Percentiles rank a stretch among this genome's conserved stretches.
These are phyloP conservation scores for Aspergillus hortae DNA, from an alignment of 2,329 filamentous ascomycete genomes.

Conservation along the genomic window DNA sequence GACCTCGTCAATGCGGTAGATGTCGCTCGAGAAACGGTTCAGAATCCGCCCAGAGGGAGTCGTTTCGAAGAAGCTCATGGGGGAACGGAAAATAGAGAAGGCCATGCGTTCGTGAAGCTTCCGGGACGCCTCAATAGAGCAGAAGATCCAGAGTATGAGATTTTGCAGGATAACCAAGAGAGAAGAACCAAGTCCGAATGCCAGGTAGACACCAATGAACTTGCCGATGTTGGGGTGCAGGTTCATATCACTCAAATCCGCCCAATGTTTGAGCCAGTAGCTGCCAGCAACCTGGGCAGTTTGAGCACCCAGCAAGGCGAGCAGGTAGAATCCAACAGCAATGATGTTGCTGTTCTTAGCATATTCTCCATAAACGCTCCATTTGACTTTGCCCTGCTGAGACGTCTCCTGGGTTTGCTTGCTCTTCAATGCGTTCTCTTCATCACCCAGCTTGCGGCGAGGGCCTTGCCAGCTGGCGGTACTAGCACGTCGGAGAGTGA, in stretches of 20 bases:
- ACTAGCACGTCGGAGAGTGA: constrained; percentile 83
- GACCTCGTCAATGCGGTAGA: constrained; percentile 77
- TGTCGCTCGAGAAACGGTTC: constrained; percentile 83
- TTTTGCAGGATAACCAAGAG: constrained; percentile 86
- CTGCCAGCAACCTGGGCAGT: constrained; percentile 77
- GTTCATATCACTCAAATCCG: constrained; percentile 68
- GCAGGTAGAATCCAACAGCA: constrained; percentile 76
- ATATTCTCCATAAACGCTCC: constrained; percentile 91
- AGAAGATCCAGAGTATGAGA: constrained; percentile 97
- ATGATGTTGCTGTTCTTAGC: constrained; percentile 88
- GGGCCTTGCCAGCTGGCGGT: constrained; percentile 85
- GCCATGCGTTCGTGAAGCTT: constrained; percentile 98
- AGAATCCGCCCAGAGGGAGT: constrained; percentile 94
- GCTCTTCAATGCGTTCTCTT: constrained; percentile 69
- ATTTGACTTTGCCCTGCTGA: constrained; percentile 97
- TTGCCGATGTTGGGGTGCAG: constrained; percentile 75
- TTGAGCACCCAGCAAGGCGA: constrained; percentile 75
- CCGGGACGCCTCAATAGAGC: constrained; percentile 95
- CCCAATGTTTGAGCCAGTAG: constrained; percentile 92
- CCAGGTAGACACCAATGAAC: constrained; percentile 94
- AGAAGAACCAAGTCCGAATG: constrained; percentile 83
- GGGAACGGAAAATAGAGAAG: constrained; percentile 91
- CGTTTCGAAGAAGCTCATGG: constrained; percentile 98
- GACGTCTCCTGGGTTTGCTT: constrained; percentile 82
- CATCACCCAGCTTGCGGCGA: constrained; percentile 77